Conservation (phyloP, 1,139 yeast genomes). For the Kodamaea plutei region DNA sequence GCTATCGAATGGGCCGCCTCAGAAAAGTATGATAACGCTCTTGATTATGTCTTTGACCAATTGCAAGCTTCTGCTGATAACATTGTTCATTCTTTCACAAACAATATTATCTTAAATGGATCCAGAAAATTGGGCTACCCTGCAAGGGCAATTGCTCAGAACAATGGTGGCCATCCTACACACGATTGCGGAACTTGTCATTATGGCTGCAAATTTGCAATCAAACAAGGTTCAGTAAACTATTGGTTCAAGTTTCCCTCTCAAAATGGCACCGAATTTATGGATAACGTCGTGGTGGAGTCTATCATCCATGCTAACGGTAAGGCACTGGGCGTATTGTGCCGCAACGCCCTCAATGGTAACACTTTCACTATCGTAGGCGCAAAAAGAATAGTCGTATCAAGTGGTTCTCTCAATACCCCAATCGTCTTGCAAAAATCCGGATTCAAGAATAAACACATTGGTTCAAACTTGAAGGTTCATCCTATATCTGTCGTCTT, state of each 20-base stretch:
- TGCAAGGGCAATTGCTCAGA: conserved; percentile 43
- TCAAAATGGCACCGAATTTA: conserved; percentile 44
- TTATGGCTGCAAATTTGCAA: conserved; percentile 53
- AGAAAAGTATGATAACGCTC: conserved; percentile 42
- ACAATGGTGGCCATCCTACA: conserved; percentile 42
- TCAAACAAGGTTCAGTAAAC: conserved; percentile 50
- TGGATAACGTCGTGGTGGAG: conserved; percentile 46
- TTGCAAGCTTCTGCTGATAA: conserved; percentile 48
- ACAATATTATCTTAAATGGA: conserved; percentile 45
- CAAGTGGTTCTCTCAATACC: conserved; percentile 52
- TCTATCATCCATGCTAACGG: conserved; percentile 39
- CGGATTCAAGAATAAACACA: conserved; percentile 50
- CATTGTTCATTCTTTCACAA: conserved; percentile 47
- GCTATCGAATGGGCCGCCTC: conserved; percentile 49
- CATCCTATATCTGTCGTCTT: conserved; percentile 46
- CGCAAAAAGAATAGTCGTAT: conserved; percentile 44
- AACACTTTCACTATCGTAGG: conserved; percentile 36
- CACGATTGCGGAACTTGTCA: conserved; percentile 53
- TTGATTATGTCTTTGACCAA: conserved; percentile 45
- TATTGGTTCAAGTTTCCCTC: conserved; percentile 54
- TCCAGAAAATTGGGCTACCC: conserved; percentile 44
- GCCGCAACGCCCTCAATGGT: conserved; percentile 29
- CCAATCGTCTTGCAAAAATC: conserved; percentile 50
- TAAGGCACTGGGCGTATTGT: conserved; percentile 42
- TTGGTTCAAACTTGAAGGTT: conserved; percentile 51